Evolutionary conservation across 768 basidiomycete species (phyloP), one percentile per base, ranked within the genome.

Genomic region (Lanmaoa rubissima): DNA sequence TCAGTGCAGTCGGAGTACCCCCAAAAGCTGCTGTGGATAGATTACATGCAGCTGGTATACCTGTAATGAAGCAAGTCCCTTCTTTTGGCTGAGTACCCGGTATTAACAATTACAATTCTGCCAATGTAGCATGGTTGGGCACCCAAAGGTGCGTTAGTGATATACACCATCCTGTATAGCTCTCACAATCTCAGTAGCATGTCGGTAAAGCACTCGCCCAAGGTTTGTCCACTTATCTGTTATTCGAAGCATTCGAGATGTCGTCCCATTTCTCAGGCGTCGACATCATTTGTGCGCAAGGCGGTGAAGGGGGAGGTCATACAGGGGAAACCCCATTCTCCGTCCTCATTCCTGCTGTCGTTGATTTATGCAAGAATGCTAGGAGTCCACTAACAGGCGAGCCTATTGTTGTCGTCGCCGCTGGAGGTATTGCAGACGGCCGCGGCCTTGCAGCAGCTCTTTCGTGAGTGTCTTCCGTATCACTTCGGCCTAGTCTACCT

Each of bases 291-390:
- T 92, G 92, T 66, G 92, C 90, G 1, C 91, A 91, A 69, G 89
- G 88, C 35, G 90, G 90, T 17, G 92, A 93, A 72, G 92, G 91
- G 19, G 92, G 92, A 28, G 92, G 92, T 13, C 92, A 94, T 74
- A 93, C 92, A 1, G 90, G 93, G 40, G 87, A 91, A 52, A 90
- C 81, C 12, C 80, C 89, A 1, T 90, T 90, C 68, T 89, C 88
- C 12, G 81, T 94, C 59, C 81, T 94, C 32, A 88, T 93, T 49
- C 92, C 92, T 10, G 84, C 87, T 0, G 84, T 86, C 50, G 90
- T 93, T 45, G 93, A 94, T 69, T 66, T 87, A n/a, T 90, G 87
- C 73, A 84, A 81, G 66, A 73, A 76, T 60, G 75, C 77, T 41
- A 88, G 78, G 62, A 90, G 86, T 69, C 88, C 91, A 21, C 72